These are phyloP conservation scores for Termitomyces sp. DNA, from an alignment of 768 basidiomycete species.

Conservation along the genomic window DNA sequence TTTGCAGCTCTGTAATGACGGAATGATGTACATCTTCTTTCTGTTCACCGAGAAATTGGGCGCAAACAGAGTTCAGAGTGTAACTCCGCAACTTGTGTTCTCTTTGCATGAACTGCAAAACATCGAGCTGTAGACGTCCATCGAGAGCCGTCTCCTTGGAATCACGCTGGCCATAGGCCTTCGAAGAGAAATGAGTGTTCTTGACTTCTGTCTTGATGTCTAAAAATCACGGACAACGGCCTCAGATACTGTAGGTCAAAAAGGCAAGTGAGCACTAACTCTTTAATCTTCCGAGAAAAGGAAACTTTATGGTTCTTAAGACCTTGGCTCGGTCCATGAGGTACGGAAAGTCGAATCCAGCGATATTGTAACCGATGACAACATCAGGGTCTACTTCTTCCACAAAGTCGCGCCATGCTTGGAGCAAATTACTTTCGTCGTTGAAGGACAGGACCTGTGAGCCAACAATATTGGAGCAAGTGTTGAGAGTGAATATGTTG, in stretches of 20 bases:
- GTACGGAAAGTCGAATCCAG: constrained; percentile 96
- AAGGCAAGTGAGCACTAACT: constrained; percentile 37
- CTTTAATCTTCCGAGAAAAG: constrained; percentile 69
- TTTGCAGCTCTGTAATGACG: constrained; percentile 96
- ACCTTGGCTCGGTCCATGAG: constrained; percentile 88
- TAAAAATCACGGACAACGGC: constrained; percentile 22
- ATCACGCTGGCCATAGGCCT: constrained; percentile 95
- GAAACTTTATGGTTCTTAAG: constrained; percentile 65
- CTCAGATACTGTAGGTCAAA: not conserved
- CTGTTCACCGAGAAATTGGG: constrained; percentile 96
- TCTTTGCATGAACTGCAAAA: constrained; percentile 97
- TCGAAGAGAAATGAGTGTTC: constrained; percentile 96
- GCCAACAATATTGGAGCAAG: constrained; percentile 95
- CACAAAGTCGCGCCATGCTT: constrained; percentile 87
- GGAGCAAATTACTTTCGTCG: constrained; percentile 69
- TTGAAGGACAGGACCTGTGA: constrained; percentile 88
- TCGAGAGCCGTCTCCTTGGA: constrained; percentile 91
- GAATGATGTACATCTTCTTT: constrained; percentile 99
- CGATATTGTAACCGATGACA: constrained; percentile 93
- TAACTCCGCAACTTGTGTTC: constrained; percentile 97
- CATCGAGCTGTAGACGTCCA: constrained; percentile 91
- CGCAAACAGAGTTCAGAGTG: constrained; percentile 96
- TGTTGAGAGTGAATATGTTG: constrained; percentile 93
- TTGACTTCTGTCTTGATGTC: constrained; percentile 77
- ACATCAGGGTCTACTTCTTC: constrained; percentile 91